Evolutionary conservation across 331 rosid genomes (phyloP), one percentile per base, ranked within the genome.

Genomic region (Phaseolus coccineus): DNA sequence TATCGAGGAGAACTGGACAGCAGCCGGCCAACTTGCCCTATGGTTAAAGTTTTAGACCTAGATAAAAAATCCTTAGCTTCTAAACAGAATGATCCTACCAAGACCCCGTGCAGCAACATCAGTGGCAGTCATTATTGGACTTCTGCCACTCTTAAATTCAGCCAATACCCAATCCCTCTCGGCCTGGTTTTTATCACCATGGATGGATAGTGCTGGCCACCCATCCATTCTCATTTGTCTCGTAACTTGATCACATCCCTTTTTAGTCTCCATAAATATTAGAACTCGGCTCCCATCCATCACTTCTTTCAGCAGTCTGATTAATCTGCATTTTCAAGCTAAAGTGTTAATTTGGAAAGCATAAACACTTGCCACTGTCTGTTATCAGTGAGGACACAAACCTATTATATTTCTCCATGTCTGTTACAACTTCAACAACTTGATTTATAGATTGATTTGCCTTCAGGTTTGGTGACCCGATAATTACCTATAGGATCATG

Each of bases 51-150:
- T 81, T 79, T 85, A 90, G 84, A 82, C 80, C 86, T 71, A 91
- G 71, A 81, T 63, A 77, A 73, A 77, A 77, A 78, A 77, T 82
- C 92, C 90, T 84, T 89, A 66, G 69, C 89, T 84, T 81, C 88
- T 94, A 84, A 86, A 83, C 88, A 91, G 87, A 89, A 84, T 88
- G 80, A 91, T 82, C 99, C 98, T 96, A 96, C 99, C 99, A 91
- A 96, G 98, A 89, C 99, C 99, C 82, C 99, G 95, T 0, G 99
- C 99, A 85, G 99, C 99, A 88, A 96, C 99, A 92, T 96, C 99
- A 79, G 99, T 96, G 94, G 99, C 99, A 85, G 98, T 93, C 99
- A 96, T 96, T 84, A 96, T 86, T 71, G 93, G 96, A 86, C 93
- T 93, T 86, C 97, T 87, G 86, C 99, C 99, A 91, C 92, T 90